Evolutionary conservation across 2,329 filamentous ascomycete genomes (phyloP).

Genomic region (Diaporthe batatas): DNA sequence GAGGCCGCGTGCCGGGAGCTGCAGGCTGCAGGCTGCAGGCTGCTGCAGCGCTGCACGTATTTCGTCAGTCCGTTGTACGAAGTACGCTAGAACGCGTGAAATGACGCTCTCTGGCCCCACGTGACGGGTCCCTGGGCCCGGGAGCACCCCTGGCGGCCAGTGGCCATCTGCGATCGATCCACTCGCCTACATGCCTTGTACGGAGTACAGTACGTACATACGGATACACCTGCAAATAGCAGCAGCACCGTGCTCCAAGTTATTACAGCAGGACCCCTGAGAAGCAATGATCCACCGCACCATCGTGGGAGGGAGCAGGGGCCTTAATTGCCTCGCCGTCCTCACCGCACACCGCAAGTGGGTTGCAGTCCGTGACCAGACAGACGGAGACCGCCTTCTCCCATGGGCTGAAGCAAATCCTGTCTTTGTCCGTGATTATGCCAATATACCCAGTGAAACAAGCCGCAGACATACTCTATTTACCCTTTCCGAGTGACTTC

Average conservation of each 20-base stretch:
- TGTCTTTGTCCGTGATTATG: neutral
- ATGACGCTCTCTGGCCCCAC: slow-evolving; percentile 14
- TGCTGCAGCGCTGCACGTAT: neutral
- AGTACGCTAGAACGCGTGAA: slow-evolving; percentile 14
- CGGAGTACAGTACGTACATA: neutral
- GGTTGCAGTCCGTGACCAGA: neutral
- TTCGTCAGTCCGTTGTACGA: too few relatives aligned
- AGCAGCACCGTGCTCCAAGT: neutral
- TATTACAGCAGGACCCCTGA: slow-evolving; percentile 24
- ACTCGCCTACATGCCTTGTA: neutral
- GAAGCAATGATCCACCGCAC: slow-evolving; percentile 16
- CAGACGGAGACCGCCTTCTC: neutral
- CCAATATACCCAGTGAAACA: neutral
- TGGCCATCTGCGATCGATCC: slow-evolving; percentile 29
- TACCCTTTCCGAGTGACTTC: too few relatives aligned
- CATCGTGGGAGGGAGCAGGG: slow-evolving; percentile 11
- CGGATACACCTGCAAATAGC: neutral
- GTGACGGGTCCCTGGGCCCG: slow-evolving; percentile 3
- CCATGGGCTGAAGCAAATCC: neutral
- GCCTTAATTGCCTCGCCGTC: slow-evolving; percentile 18
- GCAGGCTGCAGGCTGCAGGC: neutral
- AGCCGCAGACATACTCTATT: neutral
- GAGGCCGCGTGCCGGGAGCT: slow-evolving; percentile 23
- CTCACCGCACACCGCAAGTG: slow-evolving; percentile 17
- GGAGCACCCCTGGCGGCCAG: slow-evolving; percentile 14